Conservation (phyloP, 1,284 basidiomycete genomes). For the Cutaneotrichosporon cyanovorans region DNA sequence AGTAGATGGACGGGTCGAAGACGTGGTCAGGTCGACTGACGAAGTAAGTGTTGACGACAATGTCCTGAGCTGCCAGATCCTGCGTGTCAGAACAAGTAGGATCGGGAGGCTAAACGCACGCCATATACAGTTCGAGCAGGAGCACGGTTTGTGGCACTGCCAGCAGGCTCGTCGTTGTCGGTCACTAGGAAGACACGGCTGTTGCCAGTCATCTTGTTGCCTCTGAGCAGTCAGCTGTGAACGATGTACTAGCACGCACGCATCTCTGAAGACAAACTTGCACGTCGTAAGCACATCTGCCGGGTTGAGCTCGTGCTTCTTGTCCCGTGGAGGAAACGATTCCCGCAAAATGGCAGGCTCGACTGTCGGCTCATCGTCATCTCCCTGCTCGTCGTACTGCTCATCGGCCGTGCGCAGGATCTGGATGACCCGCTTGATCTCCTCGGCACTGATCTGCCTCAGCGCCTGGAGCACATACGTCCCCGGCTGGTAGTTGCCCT, state of each 20-base stretch:
- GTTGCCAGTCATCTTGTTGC: constrained; percentile 63
- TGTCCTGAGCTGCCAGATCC: constrained; percentile 75
- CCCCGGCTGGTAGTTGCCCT: constrained; percentile 49
- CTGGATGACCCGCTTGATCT: constrained; percentile 57
- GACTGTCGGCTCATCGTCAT: constrained; percentile 17
- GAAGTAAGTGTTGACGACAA: constrained; percentile 85
- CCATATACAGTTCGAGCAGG: constrained; percentile 37
- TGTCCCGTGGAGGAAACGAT: constrained; percentile 31
- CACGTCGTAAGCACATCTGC: constrained; percentile 80
- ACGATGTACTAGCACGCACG: constrained; percentile 51
- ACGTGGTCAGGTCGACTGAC: constrained; percentile 63
- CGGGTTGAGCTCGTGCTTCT: constrained; percentile 47
- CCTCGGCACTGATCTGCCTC: constrained; percentile 67
- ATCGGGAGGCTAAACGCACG: constrained; percentile 25
- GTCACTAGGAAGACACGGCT: constrained; percentile 91
- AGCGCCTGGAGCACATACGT: constrained; percentile 71
- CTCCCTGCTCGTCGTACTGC: constrained; percentile 23
- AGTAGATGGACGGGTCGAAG: constrained; percentile 74
- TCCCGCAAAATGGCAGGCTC: constrained; percentile 34
- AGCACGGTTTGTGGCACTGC: constrained; percentile 25
- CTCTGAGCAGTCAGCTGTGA: constrained; percentile 46
- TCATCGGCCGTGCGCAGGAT: constrained; percentile 28
- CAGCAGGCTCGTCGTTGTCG: constrained; percentile 66
- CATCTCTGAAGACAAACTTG: constrained; percentile 77
- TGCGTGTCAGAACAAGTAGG: constrained; percentile 33